A percentile compares a stretch with the other conserved stretches of the same genome.
Conservation (phyloP, 1,139 yeast genomes). For the Debaryomyces sp. region DNA sequence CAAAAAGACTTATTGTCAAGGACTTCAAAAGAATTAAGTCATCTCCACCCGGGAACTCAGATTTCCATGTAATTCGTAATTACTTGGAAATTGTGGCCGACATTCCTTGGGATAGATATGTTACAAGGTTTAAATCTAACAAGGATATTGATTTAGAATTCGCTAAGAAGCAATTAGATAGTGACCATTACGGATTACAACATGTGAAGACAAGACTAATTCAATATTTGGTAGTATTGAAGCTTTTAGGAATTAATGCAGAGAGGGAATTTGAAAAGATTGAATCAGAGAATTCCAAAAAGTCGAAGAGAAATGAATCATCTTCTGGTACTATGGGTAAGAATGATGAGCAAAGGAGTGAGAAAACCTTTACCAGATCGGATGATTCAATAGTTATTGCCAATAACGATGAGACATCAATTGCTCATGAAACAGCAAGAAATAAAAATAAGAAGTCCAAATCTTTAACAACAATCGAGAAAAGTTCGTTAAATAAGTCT, state of each 20-base stretch:
- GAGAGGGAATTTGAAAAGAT: slow-evolving; percentile 26
- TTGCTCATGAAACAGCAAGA: slow-evolving; percentile 31
- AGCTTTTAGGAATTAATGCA: slow-evolving; percentile 54
- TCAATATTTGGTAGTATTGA: slow-evolving; percentile 80
- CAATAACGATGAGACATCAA: slow-evolving; percentile 38
- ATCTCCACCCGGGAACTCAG: slow-evolving; percentile 69
- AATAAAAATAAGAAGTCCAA: slow-evolving; percentile 27
- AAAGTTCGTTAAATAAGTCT: slow-evolving; percentile 19
- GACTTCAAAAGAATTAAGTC: slow-evolving; percentile 65
- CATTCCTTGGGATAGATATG: slow-evolving; percentile 59
- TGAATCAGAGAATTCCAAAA: slow-evolving; percentile 13
- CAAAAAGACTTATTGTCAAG: slow-evolving; percentile 58
- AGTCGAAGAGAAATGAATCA: slow-evolving; percentile 5
- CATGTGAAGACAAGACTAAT: slow-evolving; percentile 79
- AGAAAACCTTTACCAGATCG: background rate
- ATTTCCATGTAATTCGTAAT: slow-evolving; percentile 70
- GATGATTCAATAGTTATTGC: slow-evolving; percentile 36
- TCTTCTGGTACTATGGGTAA: slow-evolving; percentile 3
- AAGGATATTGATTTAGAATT: slow-evolving; percentile 51
- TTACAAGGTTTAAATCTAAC: slow-evolving; percentile 42
- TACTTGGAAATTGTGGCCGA: slow-evolving; percentile 73
- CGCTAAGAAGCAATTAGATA: slow-evolving; percentile 67
- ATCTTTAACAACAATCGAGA: slow-evolving; percentile 10
- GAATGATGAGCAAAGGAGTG: slow-evolving; percentile 1
- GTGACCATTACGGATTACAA: slow-evolving; percentile 83